A percentile compares a stretch with the other conserved stretches of the same genome.
Evolutionary conservation across 192 early-diverging fungal genomes (phyloP).

Genomic region (Entomortierella lignicola): DNA sequence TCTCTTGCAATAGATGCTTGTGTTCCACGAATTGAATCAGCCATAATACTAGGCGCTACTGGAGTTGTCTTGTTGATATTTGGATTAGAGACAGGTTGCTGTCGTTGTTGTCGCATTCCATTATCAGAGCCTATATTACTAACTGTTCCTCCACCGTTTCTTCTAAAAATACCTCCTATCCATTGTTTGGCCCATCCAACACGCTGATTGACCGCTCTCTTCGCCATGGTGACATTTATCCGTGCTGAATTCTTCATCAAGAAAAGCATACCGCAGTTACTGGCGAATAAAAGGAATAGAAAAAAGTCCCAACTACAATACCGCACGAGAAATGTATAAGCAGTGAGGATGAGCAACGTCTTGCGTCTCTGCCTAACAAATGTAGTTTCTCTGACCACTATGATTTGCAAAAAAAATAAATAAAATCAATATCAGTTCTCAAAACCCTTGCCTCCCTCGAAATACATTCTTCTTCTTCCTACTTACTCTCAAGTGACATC

Average conservation of each 20-base stretch:
- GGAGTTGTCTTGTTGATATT: slow-evolving; percentile 21
- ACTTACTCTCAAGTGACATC: slow-evolving; percentile 51
- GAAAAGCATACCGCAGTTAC: slow-evolving; percentile 63
- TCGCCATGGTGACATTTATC: slow-evolving; percentile 68
- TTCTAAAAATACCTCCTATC: slow-evolving; percentile 59
- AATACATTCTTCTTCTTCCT: neutral
- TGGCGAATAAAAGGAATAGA: slow-evolving; percentile 56
- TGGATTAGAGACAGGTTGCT: neutral
- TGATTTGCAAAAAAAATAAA: neutral
- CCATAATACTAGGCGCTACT: neutral
- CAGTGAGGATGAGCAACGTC: slow-evolving; percentile 56
- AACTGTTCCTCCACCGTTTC: slow-evolving; percentile 8
- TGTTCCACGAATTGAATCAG: neutral
- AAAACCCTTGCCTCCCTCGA: too few species aligned
- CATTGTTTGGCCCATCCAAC: slow-evolving; percentile 66
- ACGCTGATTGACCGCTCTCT: slow-evolving; percentile 62
- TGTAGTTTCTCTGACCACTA: slow-evolving; percentile 60
- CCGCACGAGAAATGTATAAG: slow-evolving; percentile 56
- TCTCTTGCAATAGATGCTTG: slow-evolving; percentile 4
- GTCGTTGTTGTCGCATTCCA: neutral
- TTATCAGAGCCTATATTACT: slow-evolving; percentile 1
- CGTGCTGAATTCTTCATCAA: slow-evolving; percentile 65
- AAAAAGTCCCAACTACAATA: slow-evolving; percentile 65
- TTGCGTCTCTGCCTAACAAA: slow-evolving; percentile 63
- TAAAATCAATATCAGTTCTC: neutral